Conservation (phyloP, 495 filamentous ascomycete genomes). For the Hypoxylon perforatum region DNA sequence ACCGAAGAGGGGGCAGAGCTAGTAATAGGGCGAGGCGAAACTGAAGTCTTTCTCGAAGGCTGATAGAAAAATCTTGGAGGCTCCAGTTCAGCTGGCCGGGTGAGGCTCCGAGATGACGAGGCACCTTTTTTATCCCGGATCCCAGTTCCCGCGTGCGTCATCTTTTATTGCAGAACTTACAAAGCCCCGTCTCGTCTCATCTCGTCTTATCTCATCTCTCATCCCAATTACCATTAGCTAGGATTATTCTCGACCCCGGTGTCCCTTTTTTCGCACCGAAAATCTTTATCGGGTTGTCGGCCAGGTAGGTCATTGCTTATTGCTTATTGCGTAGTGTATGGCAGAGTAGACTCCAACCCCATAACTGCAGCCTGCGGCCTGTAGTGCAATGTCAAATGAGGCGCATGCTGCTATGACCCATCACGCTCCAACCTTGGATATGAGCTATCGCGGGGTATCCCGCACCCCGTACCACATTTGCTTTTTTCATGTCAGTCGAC, state of each 20-base stretch:
- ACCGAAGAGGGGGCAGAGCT: constrained; percentile 35
- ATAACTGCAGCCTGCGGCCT: constrained; percentile 5
- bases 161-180: too few species aligned
- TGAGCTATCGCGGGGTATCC: constrained; percentile 25
- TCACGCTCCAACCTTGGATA: not conserved
- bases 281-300: not conserved
- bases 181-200: not conserved
- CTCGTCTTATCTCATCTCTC: too few species aligned
- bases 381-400: constrained; percentile 19
- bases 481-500: too few species aligned
- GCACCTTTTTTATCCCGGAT: constrained; percentile 20
- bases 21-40: constrained; percentile 12
- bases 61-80: constrained; percentile 6
- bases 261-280: constrained; percentile 14
- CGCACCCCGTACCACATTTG: not conserved
- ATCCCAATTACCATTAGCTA: constrained; percentile 1
- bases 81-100: constrained; percentile 26
- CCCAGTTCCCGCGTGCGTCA: not conserved
- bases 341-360: constrained; percentile 10
- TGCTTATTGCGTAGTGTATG: constrained; percentile 20
- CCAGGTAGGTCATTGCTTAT: not conserved
- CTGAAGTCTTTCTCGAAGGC: constrained; percentile 32
- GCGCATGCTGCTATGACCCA: constrained; percentile 25
- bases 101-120: constrained; percentile 31
- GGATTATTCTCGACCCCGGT: not conserved